Conservation (phyloP, 2,329 filamentous ascomycete species). For the Epicoccum nigrum region DNA sequence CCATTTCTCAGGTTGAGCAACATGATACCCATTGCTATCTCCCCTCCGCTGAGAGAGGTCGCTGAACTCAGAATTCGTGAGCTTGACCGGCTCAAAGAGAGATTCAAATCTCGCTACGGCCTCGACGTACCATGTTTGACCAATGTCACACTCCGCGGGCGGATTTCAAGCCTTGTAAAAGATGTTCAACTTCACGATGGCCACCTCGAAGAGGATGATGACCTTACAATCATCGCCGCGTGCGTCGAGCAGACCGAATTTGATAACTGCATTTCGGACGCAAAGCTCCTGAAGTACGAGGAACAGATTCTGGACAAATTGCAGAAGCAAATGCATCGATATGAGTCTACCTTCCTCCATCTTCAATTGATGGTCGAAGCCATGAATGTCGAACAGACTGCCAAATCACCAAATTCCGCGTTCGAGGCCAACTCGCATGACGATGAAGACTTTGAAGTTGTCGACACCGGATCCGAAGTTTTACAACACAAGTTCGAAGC, state of each 20-base stretch:
- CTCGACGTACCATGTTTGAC: constrained; percentile 12
- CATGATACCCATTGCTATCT: constrained; percentile 20
- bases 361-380: constrained; percentile 55
- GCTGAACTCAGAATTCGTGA: constrained; percentile 59
- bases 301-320: constrained; percentile 55
- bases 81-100: constrained; percentile 58
- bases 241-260: constrained; percentile 61
- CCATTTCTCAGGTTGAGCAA: background rate
- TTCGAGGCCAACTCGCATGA: constrained; percentile 29
- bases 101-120: constrained; percentile 57
- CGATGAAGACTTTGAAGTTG: constrained; percentile 52
- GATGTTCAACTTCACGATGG: constrained; percentile 45
- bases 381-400: constrained; percentile 39
- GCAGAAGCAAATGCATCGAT: constrained; percentile 58
- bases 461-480: constrained; percentile 62
- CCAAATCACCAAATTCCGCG: constrained; percentile 14
- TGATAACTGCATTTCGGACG: constrained; percentile 59
- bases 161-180: constrained; percentile 45
- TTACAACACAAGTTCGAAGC: constrained; percentile 52
- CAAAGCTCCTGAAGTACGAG: constrained; percentile 56
- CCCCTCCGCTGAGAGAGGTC: constrained; percentile 28
- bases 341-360: constrained; percentile 64
- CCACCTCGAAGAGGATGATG: constrained; percentile 39
- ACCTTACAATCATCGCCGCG: constrained; percentile 54
- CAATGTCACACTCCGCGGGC: constrained; percentile 38